Evolutionary conservation across 371 early-diverging fungal genomes (phyloP).

Genomic region (Parasitella parasitica): DNA sequence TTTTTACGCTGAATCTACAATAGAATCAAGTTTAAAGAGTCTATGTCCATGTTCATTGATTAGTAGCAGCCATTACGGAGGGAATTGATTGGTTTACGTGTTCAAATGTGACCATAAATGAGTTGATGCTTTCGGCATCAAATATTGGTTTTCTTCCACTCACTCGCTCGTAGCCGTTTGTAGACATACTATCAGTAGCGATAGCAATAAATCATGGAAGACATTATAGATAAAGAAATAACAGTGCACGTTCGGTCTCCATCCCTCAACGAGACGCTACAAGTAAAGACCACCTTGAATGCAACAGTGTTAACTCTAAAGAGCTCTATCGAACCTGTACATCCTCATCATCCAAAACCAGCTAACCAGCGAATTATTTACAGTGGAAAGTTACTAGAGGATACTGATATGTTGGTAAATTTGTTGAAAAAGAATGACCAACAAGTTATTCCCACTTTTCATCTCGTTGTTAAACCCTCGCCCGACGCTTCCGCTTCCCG

Average conservation of each 20-base stretch:
- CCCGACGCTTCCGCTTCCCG: neutral
- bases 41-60: neutral
- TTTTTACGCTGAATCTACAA: neutral
- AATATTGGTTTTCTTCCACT: neutral
- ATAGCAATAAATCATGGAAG: neutral
- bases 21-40: neutral
- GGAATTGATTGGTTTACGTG: neutral
- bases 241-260: constrained; percentile 44
- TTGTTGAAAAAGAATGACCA: constrained; percentile 29
- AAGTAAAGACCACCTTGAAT: constrained; percentile 12
- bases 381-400: constrained; percentile 37
- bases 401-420: constrained; percentile 21
- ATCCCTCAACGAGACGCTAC: constrained; percentile 39
- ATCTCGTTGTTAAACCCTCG: constrained; percentile 50
- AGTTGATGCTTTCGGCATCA: neutral
- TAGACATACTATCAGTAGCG: neutral
- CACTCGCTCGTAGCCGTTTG: neutral
- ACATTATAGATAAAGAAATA: constrained; percentile 4
- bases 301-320: constrained; percentile 33
- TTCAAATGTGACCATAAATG: neutral
- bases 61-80: neutral
- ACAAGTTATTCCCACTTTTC: constrained; percentile 33
- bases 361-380: constrained; percentile 46
- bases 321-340: constrained; percentile 25
- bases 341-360: constrained; percentile 38